Percentiles rank a stretch among this genome's conserved stretches.
Conservation (phyloP, 2,329 filamentous ascomycete genomes). For the Fusarium staphyleae region DNA sequence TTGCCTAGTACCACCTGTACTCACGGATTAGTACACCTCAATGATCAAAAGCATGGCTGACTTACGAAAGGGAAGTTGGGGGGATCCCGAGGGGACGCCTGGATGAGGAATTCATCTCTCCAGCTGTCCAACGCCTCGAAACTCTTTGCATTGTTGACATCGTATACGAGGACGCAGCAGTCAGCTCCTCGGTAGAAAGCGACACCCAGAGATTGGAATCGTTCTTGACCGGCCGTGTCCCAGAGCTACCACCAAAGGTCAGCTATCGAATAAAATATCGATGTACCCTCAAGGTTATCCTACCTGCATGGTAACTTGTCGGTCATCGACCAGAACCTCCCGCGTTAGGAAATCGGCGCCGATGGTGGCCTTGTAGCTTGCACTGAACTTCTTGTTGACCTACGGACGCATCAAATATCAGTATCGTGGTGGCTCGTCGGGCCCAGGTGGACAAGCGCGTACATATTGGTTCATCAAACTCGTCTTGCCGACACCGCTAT, state of each 20-base stretch:
- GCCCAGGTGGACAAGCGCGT: slow-evolving; percentile 49
- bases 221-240: slow-evolving; percentile 97
- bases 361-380: slow-evolving; percentile 99
- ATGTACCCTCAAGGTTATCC: slow-evolving; percentile 21
- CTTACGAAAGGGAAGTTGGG: slow-evolving; percentile 97
- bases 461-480: slow-evolving; percentile 99
- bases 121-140: slow-evolving; percentile 98
- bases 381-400: slow-evolving; percentile 99
- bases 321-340: slow-evolving; percentile 95
- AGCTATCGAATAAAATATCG: slow-evolving; percentile 2
- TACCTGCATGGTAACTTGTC: slow-evolving; percentile 98
- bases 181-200: slow-evolving; percentile 98
- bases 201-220: slow-evolving; percentile 95
- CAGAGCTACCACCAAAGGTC: slow-evolving; percentile 71
- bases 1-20: slow-evolving; percentile 89
- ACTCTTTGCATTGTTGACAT: slow-evolving; percentile 99
- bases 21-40: slow-evolving; percentile 29
- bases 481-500: slow-evolving; percentile 98
- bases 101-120: slow-evolving; percentile 97
- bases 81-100: slow-evolving; percentile 93
- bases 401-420: slow-evolving; percentile 49
- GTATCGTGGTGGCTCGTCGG: slow-evolving; percentile 9
- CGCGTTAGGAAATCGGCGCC: slow-evolving; percentile 98
- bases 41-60: slow-evolving; percentile 19
- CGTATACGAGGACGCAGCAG: slow-evolving; percentile 97